Conservation (phyloP, 1,139 yeast genomes). For the Protomyces macrosporus region DNA sequence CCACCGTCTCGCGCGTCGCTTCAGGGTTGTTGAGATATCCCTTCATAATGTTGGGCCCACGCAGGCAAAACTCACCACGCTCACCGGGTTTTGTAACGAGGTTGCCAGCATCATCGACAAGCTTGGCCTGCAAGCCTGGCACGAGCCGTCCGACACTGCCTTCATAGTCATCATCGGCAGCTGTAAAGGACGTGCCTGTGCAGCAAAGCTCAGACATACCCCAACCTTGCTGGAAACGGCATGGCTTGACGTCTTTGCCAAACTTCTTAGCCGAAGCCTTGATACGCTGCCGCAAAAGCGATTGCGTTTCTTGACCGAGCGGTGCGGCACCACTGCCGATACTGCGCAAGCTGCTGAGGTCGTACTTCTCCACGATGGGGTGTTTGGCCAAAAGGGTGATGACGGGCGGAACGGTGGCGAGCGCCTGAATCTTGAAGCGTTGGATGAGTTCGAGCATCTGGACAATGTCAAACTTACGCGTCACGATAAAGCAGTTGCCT, state of each 20-base stretch:
- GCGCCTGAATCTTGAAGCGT: constrained; percentile 35
- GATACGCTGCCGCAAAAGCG: constrained; percentile 9
- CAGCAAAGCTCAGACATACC: constrained; percentile 27
- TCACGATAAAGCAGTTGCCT: constrained; percentile 36
- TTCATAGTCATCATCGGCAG: constrained; percentile 32
- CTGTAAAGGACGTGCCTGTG: constrained; percentile 33
- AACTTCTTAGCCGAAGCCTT: background rate
- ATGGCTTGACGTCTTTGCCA: background rate
- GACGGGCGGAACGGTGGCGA: constrained; percentile 42
- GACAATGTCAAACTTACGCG: constrained; percentile 39
- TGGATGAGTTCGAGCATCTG: constrained; percentile 35
- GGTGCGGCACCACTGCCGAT: constrained; percentile 43
- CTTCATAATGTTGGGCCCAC: constrained; percentile 58
- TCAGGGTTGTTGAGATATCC: constrained; percentile 52
- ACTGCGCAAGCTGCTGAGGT: constrained; percentile 30
- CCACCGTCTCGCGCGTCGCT: constrained; percentile 41
- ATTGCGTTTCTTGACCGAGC: constrained; percentile 30
- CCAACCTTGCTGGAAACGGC: constrained; percentile 26
- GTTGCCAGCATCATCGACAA: constrained; percentile 45
- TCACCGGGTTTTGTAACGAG: constrained; percentile 49
- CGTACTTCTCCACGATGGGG: constrained; percentile 39
- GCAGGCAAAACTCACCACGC: constrained; percentile 74
- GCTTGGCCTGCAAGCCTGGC: constrained; percentile 44
- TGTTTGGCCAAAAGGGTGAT: constrained; percentile 41
- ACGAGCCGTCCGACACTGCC: constrained; percentile 47